These are phyloP conservation scores for Torulaspora indica DNA, from an alignment of 805 yeast species.

Conservation along the genomic window DNA sequence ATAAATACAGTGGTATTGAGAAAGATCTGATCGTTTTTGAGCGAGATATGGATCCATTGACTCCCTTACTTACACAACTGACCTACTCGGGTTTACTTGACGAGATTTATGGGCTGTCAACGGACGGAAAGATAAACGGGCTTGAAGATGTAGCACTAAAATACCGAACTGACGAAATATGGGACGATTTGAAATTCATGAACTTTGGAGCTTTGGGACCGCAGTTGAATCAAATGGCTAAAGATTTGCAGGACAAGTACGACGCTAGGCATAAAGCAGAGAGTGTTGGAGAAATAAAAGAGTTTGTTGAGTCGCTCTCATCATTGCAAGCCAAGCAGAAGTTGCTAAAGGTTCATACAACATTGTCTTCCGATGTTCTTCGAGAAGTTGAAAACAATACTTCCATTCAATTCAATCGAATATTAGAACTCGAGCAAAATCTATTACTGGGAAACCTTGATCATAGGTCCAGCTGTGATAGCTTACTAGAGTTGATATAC, in stretches of 20 bases:
- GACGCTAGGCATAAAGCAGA: slow-evolving; percentile 54
- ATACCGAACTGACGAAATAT: slow-evolving; percentile 27
- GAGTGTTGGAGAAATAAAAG: slow-evolving; percentile 60
- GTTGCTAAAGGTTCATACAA: slow-evolving; percentile 66
- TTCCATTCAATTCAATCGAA: slow-evolving; percentile 38
- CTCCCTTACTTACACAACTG: slow-evolving; percentile 69
- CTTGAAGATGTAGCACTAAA: slow-evolving; percentile 21
- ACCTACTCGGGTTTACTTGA: slow-evolving; percentile 80
- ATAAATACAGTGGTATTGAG: slow-evolving; percentile 41
- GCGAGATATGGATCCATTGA: slow-evolving; percentile 65
- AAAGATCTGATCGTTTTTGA: slow-evolving; percentile 76
- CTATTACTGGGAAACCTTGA: slow-evolving; percentile 52
- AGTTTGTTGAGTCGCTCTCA: slow-evolving; percentile 66
- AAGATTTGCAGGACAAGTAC: slow-evolving; percentile 61
- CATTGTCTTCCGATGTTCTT: slow-evolving; percentile 62
- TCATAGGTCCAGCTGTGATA: slow-evolving; percentile 35
- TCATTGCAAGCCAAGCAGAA: slow-evolving; percentile 63
- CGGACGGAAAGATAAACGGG: slow-evolving; percentile 35
- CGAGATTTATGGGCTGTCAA: slow-evolving; percentile 55
- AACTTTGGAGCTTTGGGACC: slow-evolving; percentile 81
- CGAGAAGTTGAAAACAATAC: slow-evolving; percentile 38
- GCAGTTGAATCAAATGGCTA: slow-evolving; percentile 64
- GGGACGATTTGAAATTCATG: slow-evolving; percentile 48
- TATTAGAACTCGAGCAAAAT: slow-evolving; percentile 65
- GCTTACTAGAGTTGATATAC: slow-evolving; percentile 48